Conservation (phyloP, 73 alveolate species). For the Tetrahymena thermophila region DNA sequence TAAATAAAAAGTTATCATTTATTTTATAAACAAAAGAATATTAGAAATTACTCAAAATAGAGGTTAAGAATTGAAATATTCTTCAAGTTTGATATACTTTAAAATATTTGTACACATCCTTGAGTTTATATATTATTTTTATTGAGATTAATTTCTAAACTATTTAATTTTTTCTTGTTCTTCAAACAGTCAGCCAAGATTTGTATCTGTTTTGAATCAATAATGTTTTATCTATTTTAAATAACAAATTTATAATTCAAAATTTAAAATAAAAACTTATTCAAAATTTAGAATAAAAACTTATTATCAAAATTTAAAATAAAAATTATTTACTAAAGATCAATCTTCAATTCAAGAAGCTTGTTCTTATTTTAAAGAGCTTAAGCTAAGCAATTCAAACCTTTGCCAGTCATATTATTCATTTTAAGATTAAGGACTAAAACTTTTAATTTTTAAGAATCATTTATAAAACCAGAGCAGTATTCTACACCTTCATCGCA, state of each 20-base stretch:
- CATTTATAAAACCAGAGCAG: not conserved
- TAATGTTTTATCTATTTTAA: not conserved
- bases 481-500: not conserved
- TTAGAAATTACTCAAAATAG: not conserved
- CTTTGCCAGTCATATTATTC: not conserved
- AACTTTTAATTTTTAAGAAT: not conserved
- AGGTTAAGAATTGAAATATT: not conserved
- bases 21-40: not conserved
- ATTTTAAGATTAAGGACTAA: not conserved
- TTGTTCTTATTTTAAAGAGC: not conserved
- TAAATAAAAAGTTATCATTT: not conserved
- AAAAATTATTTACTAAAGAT: not conserved
- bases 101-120: not conserved
- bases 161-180: not conserved
- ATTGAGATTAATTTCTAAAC: not conserved
- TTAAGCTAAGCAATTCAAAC: not conserved
- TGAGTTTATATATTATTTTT: not conserved
- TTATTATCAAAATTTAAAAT: too few relatives aligned
- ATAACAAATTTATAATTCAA: not conserved
- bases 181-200: not conserved
- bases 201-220: not conserved
- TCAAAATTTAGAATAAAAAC: not conserved
- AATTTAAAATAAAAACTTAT: not conserved
- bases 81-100: not conserved
- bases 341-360: not conserved